Conservation (phyloP, 2,329 filamentous ascomycete species). For the Ophiostoma populinum region DNA sequence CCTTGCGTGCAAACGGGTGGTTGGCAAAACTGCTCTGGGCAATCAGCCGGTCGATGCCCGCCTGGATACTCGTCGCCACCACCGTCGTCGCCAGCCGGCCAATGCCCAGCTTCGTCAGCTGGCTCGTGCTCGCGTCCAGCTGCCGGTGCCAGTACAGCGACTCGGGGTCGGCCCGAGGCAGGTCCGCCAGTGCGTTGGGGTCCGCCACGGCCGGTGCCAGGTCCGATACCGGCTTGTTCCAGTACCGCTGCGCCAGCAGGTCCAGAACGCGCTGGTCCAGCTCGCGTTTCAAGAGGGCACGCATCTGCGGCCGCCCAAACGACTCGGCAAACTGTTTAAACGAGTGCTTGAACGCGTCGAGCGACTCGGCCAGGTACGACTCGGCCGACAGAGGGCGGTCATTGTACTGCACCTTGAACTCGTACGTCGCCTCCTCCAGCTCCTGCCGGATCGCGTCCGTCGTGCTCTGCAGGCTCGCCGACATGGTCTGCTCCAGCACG, state of each 20-base stretch:
- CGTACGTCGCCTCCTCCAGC: slow-evolving; percentile 89
- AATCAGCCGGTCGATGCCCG: slow-evolving; percentile 65
- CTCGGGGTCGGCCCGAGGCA: slow-evolving; percentile 72
- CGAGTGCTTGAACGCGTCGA: slow-evolving; percentile 93
- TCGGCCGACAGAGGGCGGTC: slow-evolving; percentile 88
- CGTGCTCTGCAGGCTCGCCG: slow-evolving; percentile 72
- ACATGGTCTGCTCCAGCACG: slow-evolving; percentile 94
- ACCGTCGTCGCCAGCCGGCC: slow-evolving; percentile 84
- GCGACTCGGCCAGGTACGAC: slow-evolving; percentile 85
- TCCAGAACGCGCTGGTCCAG: slow-evolving; percentile 92
- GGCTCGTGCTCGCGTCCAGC: slow-evolving; percentile 77
- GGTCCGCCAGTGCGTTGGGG: slow-evolving; percentile 53
- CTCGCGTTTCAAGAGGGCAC: slow-evolving; percentile 75
- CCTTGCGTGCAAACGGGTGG: slow-evolving; percentile 81
- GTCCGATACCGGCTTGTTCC: slow-evolving; percentile 89
- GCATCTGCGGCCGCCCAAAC: slow-evolving; percentile 80
- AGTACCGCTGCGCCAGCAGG: slow-evolving; percentile 80
- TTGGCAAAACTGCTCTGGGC: slow-evolving; percentile 67
- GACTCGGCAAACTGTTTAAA: slow-evolving; percentile 86
- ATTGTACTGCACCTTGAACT: slow-evolving; percentile 99
- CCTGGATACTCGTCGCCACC: slow-evolving; percentile 73
- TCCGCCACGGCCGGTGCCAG: slow-evolving; percentile 50
- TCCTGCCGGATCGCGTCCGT: slow-evolving; percentile 88
- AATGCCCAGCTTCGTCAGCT: slow-evolving; percentile 85
- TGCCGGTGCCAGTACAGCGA: slow-evolving; percentile 88